Conservation (phyloP, 805 yeast species). For the Starmera dryadoides region DNA sequence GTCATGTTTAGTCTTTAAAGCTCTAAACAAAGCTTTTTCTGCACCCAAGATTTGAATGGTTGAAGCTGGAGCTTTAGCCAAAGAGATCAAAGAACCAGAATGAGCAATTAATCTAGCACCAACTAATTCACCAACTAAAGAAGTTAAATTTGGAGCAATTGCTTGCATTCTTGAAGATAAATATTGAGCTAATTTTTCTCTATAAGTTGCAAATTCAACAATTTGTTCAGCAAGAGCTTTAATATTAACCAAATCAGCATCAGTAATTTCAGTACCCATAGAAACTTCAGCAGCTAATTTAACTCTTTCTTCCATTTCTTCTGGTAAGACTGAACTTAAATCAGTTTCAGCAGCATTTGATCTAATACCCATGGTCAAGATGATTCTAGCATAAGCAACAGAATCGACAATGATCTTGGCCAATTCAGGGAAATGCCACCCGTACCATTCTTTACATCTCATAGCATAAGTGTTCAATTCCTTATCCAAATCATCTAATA, state of each 20-base stretch:
- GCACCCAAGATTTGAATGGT: slow-evolving; percentile 98
- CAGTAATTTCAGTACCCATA: slow-evolving; percentile 99
- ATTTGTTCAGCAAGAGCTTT: slow-evolving; percentile 91
- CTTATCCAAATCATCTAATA: slow-evolving; percentile 94
- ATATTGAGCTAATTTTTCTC: slow-evolving; percentile 92
- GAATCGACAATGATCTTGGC: slow-evolving; percentile 96
- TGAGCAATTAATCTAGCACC: slow-evolving; percentile 98
- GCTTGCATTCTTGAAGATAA: slow-evolving; percentile 95
- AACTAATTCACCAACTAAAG: slow-evolving; percentile 93
- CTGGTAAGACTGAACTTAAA: slow-evolving; percentile 85
- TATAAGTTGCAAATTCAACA: slow-evolving; percentile 90
- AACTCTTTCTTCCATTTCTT: slow-evolving; percentile 85
- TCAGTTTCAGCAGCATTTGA: slow-evolving; percentile 87
- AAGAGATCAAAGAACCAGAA: slow-evolving; percentile 87
- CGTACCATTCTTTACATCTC: slow-evolving; percentile 99
- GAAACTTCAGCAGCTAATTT: slow-evolving; percentile 97
- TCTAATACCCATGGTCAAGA: slow-evolving; percentile 90
- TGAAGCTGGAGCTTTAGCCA: slow-evolving; percentile 98
- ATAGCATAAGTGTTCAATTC: slow-evolving; percentile 97
- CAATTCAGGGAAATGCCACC: slow-evolving; percentile 99
- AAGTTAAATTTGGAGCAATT: slow-evolving; percentile 95
- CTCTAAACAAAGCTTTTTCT: slow-evolving; percentile 97
- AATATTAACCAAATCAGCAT: slow-evolving; percentile 81
- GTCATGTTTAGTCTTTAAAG: slow-evolving; percentile 96
- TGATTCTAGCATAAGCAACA: slow-evolving; percentile 91